Conservation (phyloP, 805 yeast genomes). For the Yamadazyma paraphyllophila region DNA sequence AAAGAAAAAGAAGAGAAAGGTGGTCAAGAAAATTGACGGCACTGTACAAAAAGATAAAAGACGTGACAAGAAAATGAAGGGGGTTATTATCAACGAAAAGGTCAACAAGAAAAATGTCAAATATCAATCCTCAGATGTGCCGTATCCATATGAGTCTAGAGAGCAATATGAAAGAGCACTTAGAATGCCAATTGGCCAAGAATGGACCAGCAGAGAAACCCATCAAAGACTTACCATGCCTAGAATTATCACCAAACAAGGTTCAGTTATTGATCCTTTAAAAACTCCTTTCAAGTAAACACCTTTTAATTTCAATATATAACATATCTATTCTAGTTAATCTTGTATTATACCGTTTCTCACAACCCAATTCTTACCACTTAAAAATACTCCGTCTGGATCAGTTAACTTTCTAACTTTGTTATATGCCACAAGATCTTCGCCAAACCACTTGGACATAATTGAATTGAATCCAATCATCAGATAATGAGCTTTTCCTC, state of each 20-base stretch:
- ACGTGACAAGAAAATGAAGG: constrained; percentile 69
- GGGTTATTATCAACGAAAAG: constrained; percentile 87
- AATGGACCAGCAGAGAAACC: constrained; percentile 87
- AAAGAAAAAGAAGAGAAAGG: constrained; percentile 50
- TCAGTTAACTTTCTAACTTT: constrained; percentile 65
- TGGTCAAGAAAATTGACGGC: constrained; percentile 73
- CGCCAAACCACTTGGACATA: constrained; percentile 78
- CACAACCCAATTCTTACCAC: constrained; percentile 75
- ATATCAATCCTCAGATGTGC: constrained; percentile 86
- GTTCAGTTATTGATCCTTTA: constrained; percentile 87
- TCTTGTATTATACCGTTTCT: constrained; percentile 66
- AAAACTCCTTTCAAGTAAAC: constrained; percentile 72
- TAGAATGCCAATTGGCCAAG: constrained; percentile 95
- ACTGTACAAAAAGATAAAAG: constrained; percentile 69
- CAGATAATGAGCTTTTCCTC: constrained; percentile 54
- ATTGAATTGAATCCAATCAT: constrained; percentile 77
- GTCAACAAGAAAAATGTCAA: constrained; percentile 80
- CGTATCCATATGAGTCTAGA: constrained; percentile 88
- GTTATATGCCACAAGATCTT: constrained; percentile 60
- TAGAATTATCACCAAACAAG: constrained; percentile 78
- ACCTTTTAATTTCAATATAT: background rate
- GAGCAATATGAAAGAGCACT: constrained; percentile 94
- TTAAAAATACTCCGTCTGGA: constrained; percentile 77
- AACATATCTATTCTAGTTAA: background rate
- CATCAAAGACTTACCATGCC: constrained; percentile 91